These are phyloP conservation scores for Primulina eburnea DNA, from an alignment of 257 asterid species.

Conservation along the genomic window DNA sequence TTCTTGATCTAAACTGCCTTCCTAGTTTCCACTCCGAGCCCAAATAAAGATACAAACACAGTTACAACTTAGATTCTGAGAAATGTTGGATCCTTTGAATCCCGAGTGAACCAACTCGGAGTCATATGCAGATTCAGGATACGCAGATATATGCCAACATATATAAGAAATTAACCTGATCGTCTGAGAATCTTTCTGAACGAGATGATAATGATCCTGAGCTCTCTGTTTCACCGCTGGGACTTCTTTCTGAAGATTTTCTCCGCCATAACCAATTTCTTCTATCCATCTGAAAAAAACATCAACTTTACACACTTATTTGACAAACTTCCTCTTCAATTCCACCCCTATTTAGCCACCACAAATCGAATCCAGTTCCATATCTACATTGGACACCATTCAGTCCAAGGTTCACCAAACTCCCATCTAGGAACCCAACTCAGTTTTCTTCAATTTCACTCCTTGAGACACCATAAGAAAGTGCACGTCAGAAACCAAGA, in stretches of 20 bases:
- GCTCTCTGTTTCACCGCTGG: slow-evolving; percentile 84
- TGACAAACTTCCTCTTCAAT: slow-evolving; percentile 6
- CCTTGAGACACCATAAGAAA: slow-evolving; percentile 20
- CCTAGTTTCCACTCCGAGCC: slow-evolving; percentile 1
- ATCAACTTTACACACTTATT: slow-evolving; percentile 15
- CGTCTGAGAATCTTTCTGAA: slow-evolving; percentile 86
- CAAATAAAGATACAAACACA: neutral
- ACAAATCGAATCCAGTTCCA: slow-evolving; percentile 16
- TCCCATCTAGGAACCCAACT: slow-evolving; percentile 20
- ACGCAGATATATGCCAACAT: neutral
- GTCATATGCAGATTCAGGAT: neutral
- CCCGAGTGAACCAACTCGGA: neutral
- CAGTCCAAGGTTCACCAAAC: neutral
- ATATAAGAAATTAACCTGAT: slow-evolving; percentile 52
- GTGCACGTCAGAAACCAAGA: slow-evolving; percentile 20
- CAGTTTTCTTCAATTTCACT: slow-evolving; percentile 9
- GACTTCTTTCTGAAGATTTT: slow-evolving; percentile 75
- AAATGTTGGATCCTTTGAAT: neutral
- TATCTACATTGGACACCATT: slow-evolving; percentile 19
- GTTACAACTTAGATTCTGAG: neutral
- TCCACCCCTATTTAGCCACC: slow-evolving; percentile 23
- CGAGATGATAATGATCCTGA: slow-evolving; percentile 76
- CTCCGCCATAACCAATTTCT: slow-evolving; percentile 95
- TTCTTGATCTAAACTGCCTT: neutral
- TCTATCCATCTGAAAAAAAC: slow-evolving; percentile 57